Evolutionary conservation across 257 asterid species (phyloP).

Genomic region (Oldenlandia corymbosa): DNA sequence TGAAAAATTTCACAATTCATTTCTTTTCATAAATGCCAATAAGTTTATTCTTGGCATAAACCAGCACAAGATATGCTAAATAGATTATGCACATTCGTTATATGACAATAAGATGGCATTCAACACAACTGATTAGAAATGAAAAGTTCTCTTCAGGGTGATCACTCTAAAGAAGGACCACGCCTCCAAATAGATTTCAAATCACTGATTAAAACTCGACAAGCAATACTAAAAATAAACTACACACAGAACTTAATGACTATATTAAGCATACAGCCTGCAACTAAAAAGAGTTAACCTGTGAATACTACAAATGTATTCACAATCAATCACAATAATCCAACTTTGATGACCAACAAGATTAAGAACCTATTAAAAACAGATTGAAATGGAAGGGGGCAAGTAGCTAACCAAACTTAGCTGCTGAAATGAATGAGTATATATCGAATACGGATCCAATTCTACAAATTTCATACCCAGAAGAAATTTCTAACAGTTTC

Average conservation of each 20-base stretch:
- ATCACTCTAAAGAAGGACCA: background rate
- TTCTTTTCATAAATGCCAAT: background rate
- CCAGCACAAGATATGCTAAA: background rate
- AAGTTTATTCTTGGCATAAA: background rate
- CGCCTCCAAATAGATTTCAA: background rate
- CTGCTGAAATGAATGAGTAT: background rate
- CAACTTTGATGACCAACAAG: background rate
- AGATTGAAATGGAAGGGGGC: background rate
- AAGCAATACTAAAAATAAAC: background rate
- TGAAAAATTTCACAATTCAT: background rate
- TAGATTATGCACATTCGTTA: background rate
- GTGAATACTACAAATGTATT: background rate
- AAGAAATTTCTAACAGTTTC: background rate
- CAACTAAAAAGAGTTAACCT: no score
- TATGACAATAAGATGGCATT: background rate
- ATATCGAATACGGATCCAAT: background rate
- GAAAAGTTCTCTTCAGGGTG: background rate
- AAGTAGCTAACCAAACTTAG: background rate
- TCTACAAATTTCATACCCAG: background rate
- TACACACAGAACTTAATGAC: background rate
- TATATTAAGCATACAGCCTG: background rate
- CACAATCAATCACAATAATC: background rate
- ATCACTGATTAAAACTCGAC: background rate
- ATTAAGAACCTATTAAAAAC: background rate
- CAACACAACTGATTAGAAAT: background rate